Evolutionary conservation across 2,329 filamentous ascomycete species (phyloP), one percentile per base, ranked within the genome.

Genomic region (Cladosporium austrohemisphaericum): DNA sequence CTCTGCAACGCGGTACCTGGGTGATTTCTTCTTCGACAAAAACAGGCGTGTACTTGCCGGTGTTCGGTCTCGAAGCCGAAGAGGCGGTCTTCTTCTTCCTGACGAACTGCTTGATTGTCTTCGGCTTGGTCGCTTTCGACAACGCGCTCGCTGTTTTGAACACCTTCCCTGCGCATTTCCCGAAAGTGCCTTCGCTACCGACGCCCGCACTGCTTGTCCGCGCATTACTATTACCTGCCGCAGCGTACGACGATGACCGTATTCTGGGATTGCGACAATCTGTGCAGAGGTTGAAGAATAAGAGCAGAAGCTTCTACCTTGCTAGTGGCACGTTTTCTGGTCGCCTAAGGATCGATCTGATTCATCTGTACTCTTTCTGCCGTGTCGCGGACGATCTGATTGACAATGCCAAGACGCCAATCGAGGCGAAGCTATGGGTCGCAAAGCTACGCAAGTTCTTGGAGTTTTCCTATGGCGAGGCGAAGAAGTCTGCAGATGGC

Each of bases 241-340:
- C 65, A 0, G 65, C 68, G 11, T 85, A 84, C 57, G 77, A 86
- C 50, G 72, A 76, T 41, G 67, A 72, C 11, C 77, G 82, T 4
- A 72, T 87, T 11, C 55, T 65, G 2, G 83, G 80, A 0, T 70
- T 88, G 5, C 66, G 73, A 23, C 78, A 85, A 54, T 81, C 83
- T 0, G 77, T 84, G 0, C 56, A 60, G 1, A 75, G 80, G 5
- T 67, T 88, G 6, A 68, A 75, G 41, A 73, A 71, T 48, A 88
- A 88, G 60, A 88, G 84, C 57, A 76, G 84, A 40, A 88, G 84
- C 57, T 88, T 89, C 63, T 87, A 86, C 56, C 70, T 89, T 5
- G 86, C 85, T 0, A 86, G 83, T 54, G 79, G 81, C 0, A 78
- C 81, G 0, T 89, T 90, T 55, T 75, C 80, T 31, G 84, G 84